A percentile compares a stretch with the other conserved stretches of the same genome.
These are phyloP conservation scores for Rhynchosporium graminicola DNA, from an alignment of 2,329 filamentous ascomycete genomes.

Conservation along the genomic window DNA sequence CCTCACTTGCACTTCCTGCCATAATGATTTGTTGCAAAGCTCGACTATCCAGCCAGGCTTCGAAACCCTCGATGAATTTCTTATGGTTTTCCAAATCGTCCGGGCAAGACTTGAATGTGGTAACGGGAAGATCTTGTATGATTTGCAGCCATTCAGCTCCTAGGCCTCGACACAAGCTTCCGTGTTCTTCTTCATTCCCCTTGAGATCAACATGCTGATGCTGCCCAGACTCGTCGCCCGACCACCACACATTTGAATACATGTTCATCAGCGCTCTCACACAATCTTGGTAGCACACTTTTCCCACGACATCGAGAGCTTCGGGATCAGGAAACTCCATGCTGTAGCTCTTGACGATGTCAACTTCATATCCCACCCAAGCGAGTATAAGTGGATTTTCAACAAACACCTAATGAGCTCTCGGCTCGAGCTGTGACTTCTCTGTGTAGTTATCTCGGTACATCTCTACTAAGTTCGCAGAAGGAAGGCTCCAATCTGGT, in stretches of 20 bases:
- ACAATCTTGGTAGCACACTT: neutral
- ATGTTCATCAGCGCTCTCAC: neutral
- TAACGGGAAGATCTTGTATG: neutral
- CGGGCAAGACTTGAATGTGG: neutral
- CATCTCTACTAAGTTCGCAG: constrained; percentile 7
- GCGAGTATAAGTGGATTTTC: neutral
- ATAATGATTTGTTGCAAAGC: constrained; percentile 1
- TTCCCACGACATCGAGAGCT: neutral
- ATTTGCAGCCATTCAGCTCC: neutral
- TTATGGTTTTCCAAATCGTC: neutral
- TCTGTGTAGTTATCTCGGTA: constrained; percentile 5
- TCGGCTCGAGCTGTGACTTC: neutral
- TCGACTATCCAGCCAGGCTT: constrained; percentile 1
- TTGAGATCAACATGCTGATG: constrained; percentile 15
- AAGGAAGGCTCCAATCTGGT: constrained; percentile 16
- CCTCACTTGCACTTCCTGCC: constrained; percentile 11
- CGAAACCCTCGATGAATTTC: neutral
- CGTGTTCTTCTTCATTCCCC: constrained; percentile 16
- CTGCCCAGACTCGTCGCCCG: constrained; percentile 17
- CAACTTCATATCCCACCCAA: constrained; percentile 16
- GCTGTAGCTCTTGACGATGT: constrained; percentile 7
- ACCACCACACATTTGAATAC: constrained; percentile 16
- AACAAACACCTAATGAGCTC: constrained; percentile 12
- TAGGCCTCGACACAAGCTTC: constrained; percentile 1
- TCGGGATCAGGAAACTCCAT: neutral